These are phyloP conservation scores for Apiotrichum laibachii DNA, from an alignment of 1,284 basidiomycete species.

Conservation along the genomic window DNA sequence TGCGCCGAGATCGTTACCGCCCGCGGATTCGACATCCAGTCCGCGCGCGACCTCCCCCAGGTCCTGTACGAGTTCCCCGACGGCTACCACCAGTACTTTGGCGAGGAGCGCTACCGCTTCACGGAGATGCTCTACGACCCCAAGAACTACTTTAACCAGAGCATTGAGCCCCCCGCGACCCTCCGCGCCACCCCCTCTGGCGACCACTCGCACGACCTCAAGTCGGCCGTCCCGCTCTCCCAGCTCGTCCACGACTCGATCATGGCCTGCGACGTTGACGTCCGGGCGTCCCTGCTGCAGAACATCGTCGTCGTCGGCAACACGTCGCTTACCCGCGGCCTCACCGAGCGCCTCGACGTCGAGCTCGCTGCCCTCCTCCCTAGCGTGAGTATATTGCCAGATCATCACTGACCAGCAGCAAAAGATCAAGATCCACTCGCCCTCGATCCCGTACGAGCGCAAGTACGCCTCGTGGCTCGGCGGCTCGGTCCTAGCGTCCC, in stretches of 20 bases:
- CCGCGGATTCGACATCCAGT: slow-evolving; percentile 39
- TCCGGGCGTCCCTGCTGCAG: slow-evolving; percentile 80
- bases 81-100: slow-evolving; percentile 84
- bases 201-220: slow-evolving; percentile 63
- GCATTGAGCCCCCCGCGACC: slow-evolving; percentile 37
- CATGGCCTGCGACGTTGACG: slow-evolving; percentile 82
- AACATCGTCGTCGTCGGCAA: slow-evolving; percentile 96
- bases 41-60: slow-evolving; percentile 37
- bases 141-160: slow-evolving; percentile 61
- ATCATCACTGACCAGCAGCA: slow-evolving; percentile 34
- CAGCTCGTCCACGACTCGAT: slow-evolving; percentile 76
- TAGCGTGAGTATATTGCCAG: slow-evolving; percentile 58
- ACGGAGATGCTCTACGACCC: slow-evolving; percentile 90
- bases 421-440: slow-evolving; percentile 77
- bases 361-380: slow-evolving; percentile 77
- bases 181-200: slow-evolving; percentile 40
- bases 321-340: slow-evolving; percentile 78
- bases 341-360: slow-evolving; percentile 76
- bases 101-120: slow-evolving; percentile 73
- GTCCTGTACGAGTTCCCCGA: slow-evolving; percentile 87
- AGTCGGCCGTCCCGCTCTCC: slow-evolving; percentile 60
- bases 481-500: slow-evolving; percentile 83
- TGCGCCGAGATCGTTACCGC: slow-evolving; percentile 66
- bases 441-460: slow-evolving; percentile 82
- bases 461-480: slow-evolving; percentile 90